Evolutionary conservation across 2,329 filamentous ascomycete species (phyloP), one percentile per base, ranked within the genome.

Genomic region (Penicillium verrucosum): DNA sequence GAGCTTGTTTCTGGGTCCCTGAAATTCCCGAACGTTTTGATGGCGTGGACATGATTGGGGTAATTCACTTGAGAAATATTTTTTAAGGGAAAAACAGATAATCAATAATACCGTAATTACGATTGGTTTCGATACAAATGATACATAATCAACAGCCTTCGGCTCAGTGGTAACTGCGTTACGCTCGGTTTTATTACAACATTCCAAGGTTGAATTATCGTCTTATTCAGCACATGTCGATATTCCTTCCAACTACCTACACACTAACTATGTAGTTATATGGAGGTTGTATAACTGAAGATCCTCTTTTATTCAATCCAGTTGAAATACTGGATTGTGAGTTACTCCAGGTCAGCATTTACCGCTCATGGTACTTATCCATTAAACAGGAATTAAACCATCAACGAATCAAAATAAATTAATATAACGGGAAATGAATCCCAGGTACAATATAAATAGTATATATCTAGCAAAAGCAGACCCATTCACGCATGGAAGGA

Each of bases 1-100:
- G 50, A 25, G 54, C 43, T 27, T 57, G 44, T n/a, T 54, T 53
- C 10, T 58, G 51, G 6, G 18, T 38, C 18, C 29, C 29, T 2
- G 29, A 16, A 30, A 45, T 32, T 6, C 29, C 29, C 12, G 29
- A 12, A 10, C 43, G 29, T 23, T 21, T 45, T 16, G 27, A 6
- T 16, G 43, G 43, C 0, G 29, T 45, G 11, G 43, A 45, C 29
- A 45, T 32, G 18, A 18, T 18, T 9, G 6, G 3, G 3, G n/a
- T 4, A 32, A 32, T 32, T 23, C 43, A 45, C 43, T 45, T 45
- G 7, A 8, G 8, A 45, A 21, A 45, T 45, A 45, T 7, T 32
- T 23, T 23, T 45, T 11, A 5, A 16, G n/a, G 12, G 29, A 16
- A 32, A 32, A 16, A 12, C 23, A 9, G 27, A 3, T 18, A 21